Evolutionary conservation across 148 eudicot species (phyloP), one percentile per base, ranked within the genome.

Genomic region (Gaultheria prostrata): DNA sequence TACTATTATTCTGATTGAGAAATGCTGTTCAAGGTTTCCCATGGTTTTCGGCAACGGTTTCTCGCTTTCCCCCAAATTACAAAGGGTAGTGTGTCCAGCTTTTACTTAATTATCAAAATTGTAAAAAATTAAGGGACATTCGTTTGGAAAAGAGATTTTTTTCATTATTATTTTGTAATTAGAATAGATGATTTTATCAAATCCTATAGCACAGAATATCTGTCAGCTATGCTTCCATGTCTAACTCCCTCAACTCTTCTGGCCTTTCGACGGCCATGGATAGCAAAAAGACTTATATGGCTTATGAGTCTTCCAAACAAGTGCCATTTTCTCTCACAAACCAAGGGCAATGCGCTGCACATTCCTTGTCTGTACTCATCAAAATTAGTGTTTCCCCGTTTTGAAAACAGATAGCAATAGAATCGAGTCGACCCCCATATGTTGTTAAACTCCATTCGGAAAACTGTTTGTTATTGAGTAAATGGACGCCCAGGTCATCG

Each of bases 301-400:
- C 78, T n/a, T 45, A 11, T 4, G 51, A n/a, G 51, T 45, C 14
- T 75, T 75, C 78, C 32, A 75, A 75, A 26, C 78, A 75, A 45
- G 54, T 46, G 7, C 35, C 72, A 14, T 28, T 28, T 3, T 30
- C 6, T 75, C 78, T 75, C 30, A n/a, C 54, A 75, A 46, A 75
- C 78, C 78, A 46, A 46, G n/a, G 12, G 78, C 78, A 75, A n/a
- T 74, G 78, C 13, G 51, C 33, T 43, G 51, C 73, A 39, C n/a
- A 61, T 80, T 24, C 70, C 82, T 6, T 57, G 21, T 2, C 21
- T 43, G 73, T 6, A 80, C 3, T 61, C n/a, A 13, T 21, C 33
- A 1, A 39, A 80, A 80, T n/a, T n/a, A 18, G 2, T 26, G 35
- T 26, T 24, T 26, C 32, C 32, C 9, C 21, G 17, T 24, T 18